These are phyloP conservation scores for Leishmania aethiopica DNA, from an alignment of 208 protist genomes.

Conservation along the genomic window DNA sequence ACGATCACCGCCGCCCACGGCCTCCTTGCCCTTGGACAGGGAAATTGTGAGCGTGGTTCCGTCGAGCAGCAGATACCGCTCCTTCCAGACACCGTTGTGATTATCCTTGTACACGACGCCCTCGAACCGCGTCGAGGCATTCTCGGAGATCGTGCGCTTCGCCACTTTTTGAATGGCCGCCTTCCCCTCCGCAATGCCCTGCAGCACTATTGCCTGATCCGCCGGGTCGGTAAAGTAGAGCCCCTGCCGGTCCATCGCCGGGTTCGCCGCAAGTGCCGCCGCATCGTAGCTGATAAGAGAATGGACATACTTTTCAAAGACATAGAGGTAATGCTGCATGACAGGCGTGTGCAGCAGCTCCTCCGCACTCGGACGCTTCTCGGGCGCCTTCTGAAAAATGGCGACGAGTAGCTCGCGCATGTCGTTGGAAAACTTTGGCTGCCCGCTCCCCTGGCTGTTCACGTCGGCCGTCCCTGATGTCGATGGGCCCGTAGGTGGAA, in stretches of 20 bases:
- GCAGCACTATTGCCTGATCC: slow-evolving; percentile 47
- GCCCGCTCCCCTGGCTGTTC: slow-evolving; percentile 1
- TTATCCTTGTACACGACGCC: slow-evolving; percentile 84
- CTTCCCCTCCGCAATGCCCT: slow-evolving; percentile 71
- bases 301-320: slow-evolving; percentile 77
- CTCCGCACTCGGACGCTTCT: slow-evolving; percentile 67
- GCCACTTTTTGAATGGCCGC: slow-evolving; percentile 45
- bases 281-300: slow-evolving; percentile 49
- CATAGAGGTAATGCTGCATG: slow-evolving; percentile 81
- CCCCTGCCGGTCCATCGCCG: slow-evolving; percentile 29
- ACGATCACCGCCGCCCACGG: slow-evolving; percentile 55
- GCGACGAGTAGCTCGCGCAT: slow-evolving; percentile 75
- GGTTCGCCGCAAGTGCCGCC: slow-evolving; percentile 34
- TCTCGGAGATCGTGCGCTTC: slow-evolving; percentile 47
- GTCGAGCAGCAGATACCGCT: slow-evolving; percentile 67
- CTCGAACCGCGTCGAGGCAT: slow-evolving; percentile 50
- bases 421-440: slow-evolving; percentile 51
- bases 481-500: slow-evolving; percentile 48
- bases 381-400: slow-evolving; percentile 68
- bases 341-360: slow-evolving; percentile 75
- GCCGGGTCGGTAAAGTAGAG: slow-evolving; percentile 53
- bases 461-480: slow-evolving; percentile 17
- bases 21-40: slow-evolving; percentile 60
- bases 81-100: slow-evolving; percentile 80
- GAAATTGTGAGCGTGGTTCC: slow-evolving; percentile 80